Percentiles rank a stretch among this genome's conserved stretches.
Evolutionary conservation across 2,329 filamentous ascomycete species (phyloP).

Genomic region (Claviceps purpurea): DNA sequence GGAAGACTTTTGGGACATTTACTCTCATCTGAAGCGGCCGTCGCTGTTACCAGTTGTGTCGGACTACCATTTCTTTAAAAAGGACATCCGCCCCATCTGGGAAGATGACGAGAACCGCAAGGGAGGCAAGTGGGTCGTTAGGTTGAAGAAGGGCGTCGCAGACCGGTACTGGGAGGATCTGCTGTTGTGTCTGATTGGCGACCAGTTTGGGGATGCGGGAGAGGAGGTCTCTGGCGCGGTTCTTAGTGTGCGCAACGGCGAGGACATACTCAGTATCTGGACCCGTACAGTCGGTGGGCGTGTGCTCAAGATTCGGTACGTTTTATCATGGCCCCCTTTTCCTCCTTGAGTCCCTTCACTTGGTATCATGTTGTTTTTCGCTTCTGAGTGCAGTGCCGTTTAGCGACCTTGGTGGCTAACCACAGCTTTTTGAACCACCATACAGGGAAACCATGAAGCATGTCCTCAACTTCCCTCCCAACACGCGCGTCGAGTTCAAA

Average conservation of each 20-base stretch:
- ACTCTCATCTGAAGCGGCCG: conserved; percentile 78
- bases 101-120: conserved; percentile 95
- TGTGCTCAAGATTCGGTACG: conserved; percentile 87
- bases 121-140: conserved; percentile 94
- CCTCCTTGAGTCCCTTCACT: too few relatives aligned
- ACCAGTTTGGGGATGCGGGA: conserved; percentile 83
- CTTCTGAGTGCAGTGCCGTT: too few relatives aligned
- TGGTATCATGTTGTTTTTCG: too few relatives aligned
- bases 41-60: conserved; percentile 81
- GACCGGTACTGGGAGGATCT: conserved; percentile 97
- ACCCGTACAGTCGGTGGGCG: conserved; percentile 84
- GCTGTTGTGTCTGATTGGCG: conserved; percentile 77
- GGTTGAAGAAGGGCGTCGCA: conserved; percentile 91
- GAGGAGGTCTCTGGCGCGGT: conserved; percentile 95
- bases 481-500: conserved; percentile 90
- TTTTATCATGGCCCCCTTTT: neutral
- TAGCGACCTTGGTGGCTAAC: neutral
- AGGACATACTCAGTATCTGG: conserved; percentile 97
- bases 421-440: neutral
- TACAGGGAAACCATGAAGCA: conserved; percentile 84
- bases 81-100: conserved; percentile 93
- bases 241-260: conserved; percentile 83
- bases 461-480: conserved; percentile 68
- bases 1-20: conserved; percentile 86
- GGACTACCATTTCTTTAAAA: conserved; percentile 96